Conservation (phyloP, 2,329 filamentous ascomycete genomes). For the Fusarium pseudograminearum region DNA sequence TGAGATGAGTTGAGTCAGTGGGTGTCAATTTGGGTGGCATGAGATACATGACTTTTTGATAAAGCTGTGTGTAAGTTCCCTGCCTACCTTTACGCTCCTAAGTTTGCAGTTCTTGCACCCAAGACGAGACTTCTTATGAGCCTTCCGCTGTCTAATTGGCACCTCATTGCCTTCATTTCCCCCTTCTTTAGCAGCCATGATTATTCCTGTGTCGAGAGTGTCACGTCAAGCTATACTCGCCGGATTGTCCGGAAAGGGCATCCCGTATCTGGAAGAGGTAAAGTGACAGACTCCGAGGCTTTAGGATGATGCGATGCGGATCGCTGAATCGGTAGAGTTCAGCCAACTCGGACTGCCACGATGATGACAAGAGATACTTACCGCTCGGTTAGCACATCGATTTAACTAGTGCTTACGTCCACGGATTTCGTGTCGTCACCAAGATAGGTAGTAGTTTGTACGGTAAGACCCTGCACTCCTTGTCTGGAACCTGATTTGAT, state of each 20-base stretch:
- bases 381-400: not conserved
- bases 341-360: not conserved
- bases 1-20: constrained; percentile 40
- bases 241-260: constrained; percentile 17
- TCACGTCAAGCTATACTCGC: not conserved
- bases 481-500: not conserved
- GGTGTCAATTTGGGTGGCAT: not conserved
- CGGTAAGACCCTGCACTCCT: not conserved
- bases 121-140: constrained; percentile 65
- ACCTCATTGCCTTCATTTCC: not conserved
- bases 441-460: not conserved
- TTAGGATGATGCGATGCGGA: not conserved
- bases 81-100: constrained; percentile 62
- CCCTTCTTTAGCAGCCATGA: constrained; percentile 23
- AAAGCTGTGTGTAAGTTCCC: not conserved
- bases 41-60: not conserved
- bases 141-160: constrained; percentile 47
- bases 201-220: not conserved
- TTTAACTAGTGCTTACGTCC: constrained; percentile 18
- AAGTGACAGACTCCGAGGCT: not conserved
- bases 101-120: constrained; percentile 70
- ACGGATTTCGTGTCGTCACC: constrained; percentile 1
- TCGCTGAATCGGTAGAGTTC: not conserved
- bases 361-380: not conserved
- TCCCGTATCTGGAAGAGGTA: not conserved